Evolutionary conservation across 768 basidiomycete genomes (phyloP), one percentile per base, ranked within the genome.

Genomic region (Dioszegia hungarica): DNA sequence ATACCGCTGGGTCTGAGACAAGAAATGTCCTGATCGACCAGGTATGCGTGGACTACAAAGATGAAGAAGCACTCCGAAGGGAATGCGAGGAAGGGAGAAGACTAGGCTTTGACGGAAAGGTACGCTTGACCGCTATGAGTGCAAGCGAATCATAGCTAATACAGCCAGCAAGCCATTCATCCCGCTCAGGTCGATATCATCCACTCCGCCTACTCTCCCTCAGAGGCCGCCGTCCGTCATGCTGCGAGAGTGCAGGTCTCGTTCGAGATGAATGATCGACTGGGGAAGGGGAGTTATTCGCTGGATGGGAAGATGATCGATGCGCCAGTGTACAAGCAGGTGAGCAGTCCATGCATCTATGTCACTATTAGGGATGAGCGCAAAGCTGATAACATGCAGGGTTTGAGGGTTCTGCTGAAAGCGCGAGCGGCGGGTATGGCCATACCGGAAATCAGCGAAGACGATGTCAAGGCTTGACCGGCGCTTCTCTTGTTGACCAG

Each of bases 91-190:
- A 95, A 63, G 93, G 89, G 0, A 76, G 86, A 44, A 78, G 84
- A 54, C 77, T 95, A 14, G 93, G 93, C 0, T 97, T 91, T 68
- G 87, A 85, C n/a, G 93, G 91, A 41, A 95, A 95, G 82, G 90
- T 84, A 45, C 19, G 55, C 60, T 25, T 33, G 28, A 11, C 20
- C 6, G 5, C 15, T 31, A 3, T 29, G n/a, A 29, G 14, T 56
- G 10, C 5, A 5, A 5, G 20, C 2, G 19, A 33, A 24, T 5
- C 29, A 19, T n/a, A 25, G 37, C 53, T 62, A 31, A 54, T 20
- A 51, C 2, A 1, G 11, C 19, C 73, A 91, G 89, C 93, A 97
- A 91, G 90, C 88, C 1, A 93, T 97, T 37, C 93, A 97, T 74
- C 93, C 93, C 0, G 78, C 79, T 24, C 93, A 97, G 75, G 83